Conservation (phyloP, 371 early-diverging fungal species). For the Rhizomucor miehei region DNA sequence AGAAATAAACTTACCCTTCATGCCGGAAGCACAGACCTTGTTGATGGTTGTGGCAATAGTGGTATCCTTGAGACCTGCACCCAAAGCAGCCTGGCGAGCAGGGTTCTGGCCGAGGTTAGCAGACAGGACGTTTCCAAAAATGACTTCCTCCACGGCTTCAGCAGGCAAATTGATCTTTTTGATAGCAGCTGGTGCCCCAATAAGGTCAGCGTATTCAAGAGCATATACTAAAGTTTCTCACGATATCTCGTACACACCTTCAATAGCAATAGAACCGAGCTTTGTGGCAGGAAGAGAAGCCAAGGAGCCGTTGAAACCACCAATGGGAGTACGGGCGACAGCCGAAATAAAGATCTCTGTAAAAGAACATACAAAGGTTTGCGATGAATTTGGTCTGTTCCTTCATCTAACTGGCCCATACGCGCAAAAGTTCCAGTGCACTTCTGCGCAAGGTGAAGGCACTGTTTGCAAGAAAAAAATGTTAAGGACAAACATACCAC, state of each 20-base stretch:
- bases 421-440: too few species aligned
- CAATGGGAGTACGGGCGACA: conserved; percentile 92
- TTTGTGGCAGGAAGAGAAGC: conserved; percentile 82
- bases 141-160: conserved; percentile 77
- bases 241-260: conserved; percentile 54
- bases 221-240: not conserved
- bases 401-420: too few species aligned
- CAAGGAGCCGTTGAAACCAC: conserved; percentile 89
- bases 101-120: conserved; percentile 94
- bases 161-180: conserved; percentile 67
- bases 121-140: conserved; percentile 86
- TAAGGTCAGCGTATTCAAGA: not conserved
- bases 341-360: conserved; percentile 87
- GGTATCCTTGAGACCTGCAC: conserved; percentile 76
- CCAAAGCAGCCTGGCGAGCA: conserved; percentile 92
- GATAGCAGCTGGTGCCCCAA: conserved; percentile 58
- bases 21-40: conserved; percentile 97
- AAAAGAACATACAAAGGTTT: not conserved
- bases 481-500: too few species aligned
- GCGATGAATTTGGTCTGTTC: too few species aligned
- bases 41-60: conserved; percentile 91
- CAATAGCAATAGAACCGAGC: conserved; percentile 88
- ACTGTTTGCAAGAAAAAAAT: too few species aligned
- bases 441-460: too few species aligned
- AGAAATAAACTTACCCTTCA: conserved; percentile 77